phyloP scores from a whole-genome alignment of 2,329 filamentous ascomycete genomes.

The Epichloe amarillans region DNA sequence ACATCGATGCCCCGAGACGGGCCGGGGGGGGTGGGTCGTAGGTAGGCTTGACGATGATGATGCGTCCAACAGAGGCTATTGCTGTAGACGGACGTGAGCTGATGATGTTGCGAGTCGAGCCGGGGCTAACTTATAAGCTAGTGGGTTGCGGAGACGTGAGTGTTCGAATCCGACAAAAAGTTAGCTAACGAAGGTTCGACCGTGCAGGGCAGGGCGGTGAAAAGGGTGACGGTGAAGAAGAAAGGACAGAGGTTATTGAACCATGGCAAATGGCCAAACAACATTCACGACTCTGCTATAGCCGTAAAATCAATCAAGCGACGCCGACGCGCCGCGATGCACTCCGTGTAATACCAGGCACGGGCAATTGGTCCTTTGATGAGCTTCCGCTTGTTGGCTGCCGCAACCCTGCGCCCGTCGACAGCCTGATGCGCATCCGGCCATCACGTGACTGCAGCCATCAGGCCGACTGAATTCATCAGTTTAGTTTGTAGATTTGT shows the following conservation, averaged over 20 bases:
- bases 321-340: constrained; percentile 5
- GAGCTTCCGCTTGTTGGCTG: constrained; percentile 2
- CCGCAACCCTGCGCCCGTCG: not conserved
- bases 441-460: constrained; percentile 1
- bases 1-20: constrained; percentile 9
- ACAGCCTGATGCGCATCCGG: not conserved
- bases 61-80: not conserved
- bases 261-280: not conserved
- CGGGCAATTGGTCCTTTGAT: constrained; percentile 1
- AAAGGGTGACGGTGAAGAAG: not conserved
- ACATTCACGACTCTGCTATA: not conserved
- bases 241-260: not conserved
- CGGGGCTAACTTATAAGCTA: constrained; percentile 6
- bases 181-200: constrained; percentile 2
- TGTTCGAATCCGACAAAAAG: not conserved
- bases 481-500: too few species aligned
- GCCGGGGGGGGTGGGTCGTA: constrained; percentile 1
- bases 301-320: not conserved
- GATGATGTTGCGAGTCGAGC: constrained; percentile 9
- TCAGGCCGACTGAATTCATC: not conserved
- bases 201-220: constrained; percentile 5
- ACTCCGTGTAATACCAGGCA: constrained; percentile 3
- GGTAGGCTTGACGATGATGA: not conserved
- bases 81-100: not conserved
- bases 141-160: constrained; percentile 10